Base-by-base conservation (phyloP, 768 basidiomycete species). In the Suillus occidentalis region DNA sequence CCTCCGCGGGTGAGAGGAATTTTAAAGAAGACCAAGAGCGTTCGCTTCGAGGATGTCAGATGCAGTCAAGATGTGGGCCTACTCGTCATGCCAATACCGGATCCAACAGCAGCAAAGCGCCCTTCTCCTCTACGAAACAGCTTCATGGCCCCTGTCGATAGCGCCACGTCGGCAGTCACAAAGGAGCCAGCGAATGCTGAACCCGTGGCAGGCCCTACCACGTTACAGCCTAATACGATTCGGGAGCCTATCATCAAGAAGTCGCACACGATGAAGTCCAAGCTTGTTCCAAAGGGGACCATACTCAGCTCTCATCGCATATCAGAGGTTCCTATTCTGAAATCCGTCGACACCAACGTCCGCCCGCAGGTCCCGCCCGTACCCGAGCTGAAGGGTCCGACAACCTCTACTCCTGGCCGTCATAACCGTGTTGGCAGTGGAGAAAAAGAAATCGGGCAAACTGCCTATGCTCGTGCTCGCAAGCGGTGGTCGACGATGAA, bases 11-110 rank as follows among this genome's bases (percentile, higher is more conserved):
- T 76, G 22, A 73, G 73, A 62, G 74, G 80, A 28, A 81, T 81
- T 57, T 70, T 81, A 65, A 81, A 81, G 73, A 77, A 75, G 66
- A 72, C 67, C 65, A 80, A 81, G 73, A 75, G 70, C 50, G 79
- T 81, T 45, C 78, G 80, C 40, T 81, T 81, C 65, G 75, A 75
- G 34, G 76, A 75, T 40, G 10, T 25, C 53, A 59, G 58, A 42
- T 42, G 60, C 42, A 39, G 7, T 61, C 57, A 45, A 16, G 69
- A 67, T 37, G 34, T 52, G n/a, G 42, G 37, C 2, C 10, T 37
- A 36, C 12, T 37, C 34, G 53, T 31, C 16, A n/a, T 53, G 49
- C n/a, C 61, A 47, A 20, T 52, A 40, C 66, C 61, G 40, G 36
- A 57, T 12, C 31, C 62, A 14, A 37, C 52, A 31, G 39, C 65